Percentiles rank a stretch among this genome's conserved stretches.
These are phyloP conservation scores for Macrolepiota dolichaula DNA, from an alignment of 768 basidiomycete species.

Conservation along the genomic window DNA sequence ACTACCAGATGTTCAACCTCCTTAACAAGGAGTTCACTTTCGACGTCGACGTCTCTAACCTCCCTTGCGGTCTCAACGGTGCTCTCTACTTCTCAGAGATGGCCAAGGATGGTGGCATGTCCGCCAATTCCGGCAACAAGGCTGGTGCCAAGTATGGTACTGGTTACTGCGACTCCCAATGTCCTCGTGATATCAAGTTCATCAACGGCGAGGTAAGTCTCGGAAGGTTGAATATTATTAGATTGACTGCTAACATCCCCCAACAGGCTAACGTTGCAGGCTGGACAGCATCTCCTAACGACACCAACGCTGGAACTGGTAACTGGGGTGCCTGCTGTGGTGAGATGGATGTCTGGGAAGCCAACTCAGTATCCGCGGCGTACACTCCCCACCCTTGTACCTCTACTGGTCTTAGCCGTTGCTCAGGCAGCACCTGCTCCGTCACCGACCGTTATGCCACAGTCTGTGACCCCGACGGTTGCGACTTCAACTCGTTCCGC, in stretches of 20 bases:
- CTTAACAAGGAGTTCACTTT: slow-evolving; percentile 21
- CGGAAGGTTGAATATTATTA: neutral
- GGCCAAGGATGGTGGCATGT: slow-evolving; percentile 19
- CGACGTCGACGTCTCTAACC: slow-evolving; percentile 20
- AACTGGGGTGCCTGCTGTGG: slow-evolving; percentile 19
- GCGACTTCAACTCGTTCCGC: slow-evolving; percentile 22
- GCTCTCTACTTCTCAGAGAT: slow-evolving; percentile 19
- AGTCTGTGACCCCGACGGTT: no score
- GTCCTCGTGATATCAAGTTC: slow-evolving; percentile 19
- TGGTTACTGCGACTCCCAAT: slow-evolving; percentile 22
- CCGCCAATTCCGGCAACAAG: slow-evolving; percentile 16
- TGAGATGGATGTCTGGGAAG: slow-evolving; percentile 24
- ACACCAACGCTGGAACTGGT: slow-evolving; percentile 18
- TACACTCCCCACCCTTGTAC: slow-evolving; percentile 23
- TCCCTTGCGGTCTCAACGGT: slow-evolving; percentile 19
- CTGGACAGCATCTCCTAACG: slow-evolving; percentile 16
- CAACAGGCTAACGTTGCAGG: slow-evolving; percentile 18
- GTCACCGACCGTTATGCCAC: slow-evolving; percentile 15
- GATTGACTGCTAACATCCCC: neutral
- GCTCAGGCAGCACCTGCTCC: slow-evolving; percentile 15
- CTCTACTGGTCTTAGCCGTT: slow-evolving; percentile 15
- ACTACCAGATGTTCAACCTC: slow-evolving; percentile 19
- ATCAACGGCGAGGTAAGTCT: slow-evolving; percentile 17
- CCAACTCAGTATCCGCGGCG: slow-evolving; percentile 17
- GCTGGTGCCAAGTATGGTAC: slow-evolving; percentile 22